Conservation (phyloP, 2,329 filamentous ascomycete species). For the Aspergillus latus region DNA sequence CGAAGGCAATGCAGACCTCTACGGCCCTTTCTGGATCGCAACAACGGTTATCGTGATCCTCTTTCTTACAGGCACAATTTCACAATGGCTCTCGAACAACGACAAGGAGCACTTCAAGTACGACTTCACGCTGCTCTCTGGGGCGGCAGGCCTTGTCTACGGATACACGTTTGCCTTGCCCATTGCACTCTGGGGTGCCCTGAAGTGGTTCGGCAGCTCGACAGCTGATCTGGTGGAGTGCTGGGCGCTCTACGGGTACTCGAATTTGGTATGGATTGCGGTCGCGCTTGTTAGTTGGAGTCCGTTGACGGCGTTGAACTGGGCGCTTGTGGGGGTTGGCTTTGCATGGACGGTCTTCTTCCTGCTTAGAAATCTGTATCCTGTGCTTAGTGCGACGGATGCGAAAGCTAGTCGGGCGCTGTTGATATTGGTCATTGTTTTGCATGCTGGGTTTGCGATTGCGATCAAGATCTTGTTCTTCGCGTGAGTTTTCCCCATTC, state of each 20-base stretch:
- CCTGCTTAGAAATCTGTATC: constrained; percentile 81
- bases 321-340: constrained; percentile 84
- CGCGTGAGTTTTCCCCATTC: constrained; percentile 52
- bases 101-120: constrained; percentile 76
- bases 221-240: constrained; percentile 91
- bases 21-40: constrained; percentile 98
- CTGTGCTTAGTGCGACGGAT: constrained; percentile 89
- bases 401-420: constrained; percentile 86
- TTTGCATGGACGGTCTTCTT: constrained; percentile 82
- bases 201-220: constrained; percentile 95
- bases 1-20: constrained; percentile 94
- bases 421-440: constrained; percentile 74
- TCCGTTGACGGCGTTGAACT: constrained; percentile 82
- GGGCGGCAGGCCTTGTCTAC: constrained; percentile 88
- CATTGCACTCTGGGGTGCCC: constrained; percentile 76
- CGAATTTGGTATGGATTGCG: constrained; percentile 95
- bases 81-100: constrained; percentile 74
- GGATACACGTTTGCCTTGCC: constrained; percentile 91
- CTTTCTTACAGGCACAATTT: constrained; percentile 93
- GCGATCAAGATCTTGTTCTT: constrained; percentile 98
- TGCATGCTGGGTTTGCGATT: constrained; percentile 87
- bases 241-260: constrained; percentile 93
- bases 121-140: constrained; percentile 85
- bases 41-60: constrained; percentile 95
- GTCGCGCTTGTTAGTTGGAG: constrained; percentile 92